Percentiles rank a stretch among this genome's conserved stretches.
These are phyloP conservation scores for Moniliella sp. DNA, from an alignment of 1,284 basidiomycete species.

Conservation along the genomic window DNA sequence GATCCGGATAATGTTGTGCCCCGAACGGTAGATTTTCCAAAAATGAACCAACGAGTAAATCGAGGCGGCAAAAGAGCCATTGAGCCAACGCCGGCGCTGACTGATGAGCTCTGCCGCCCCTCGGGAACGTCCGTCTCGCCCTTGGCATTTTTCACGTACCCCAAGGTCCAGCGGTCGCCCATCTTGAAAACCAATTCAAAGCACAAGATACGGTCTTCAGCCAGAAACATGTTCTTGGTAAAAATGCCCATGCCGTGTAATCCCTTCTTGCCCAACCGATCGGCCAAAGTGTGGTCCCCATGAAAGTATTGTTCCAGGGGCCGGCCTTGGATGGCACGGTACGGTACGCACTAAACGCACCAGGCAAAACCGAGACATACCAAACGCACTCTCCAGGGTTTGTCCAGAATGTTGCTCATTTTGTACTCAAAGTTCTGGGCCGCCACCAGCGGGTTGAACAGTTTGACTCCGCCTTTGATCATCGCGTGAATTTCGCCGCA, in stretches of 20 bases:
- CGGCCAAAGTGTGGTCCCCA: too few species aligned
- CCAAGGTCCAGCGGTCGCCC: constrained; percentile 34
- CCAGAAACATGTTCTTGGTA: constrained; percentile 80
- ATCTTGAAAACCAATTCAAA: constrained; percentile 76
- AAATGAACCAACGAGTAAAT: constrained; percentile 65
- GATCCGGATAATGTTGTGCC: constrained; percentile 65
- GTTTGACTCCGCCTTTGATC: constrained; percentile 53
- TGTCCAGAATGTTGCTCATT: constrained; percentile 75
- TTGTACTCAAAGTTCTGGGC: constrained; percentile 43
- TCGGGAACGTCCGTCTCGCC: constrained; percentile 74
- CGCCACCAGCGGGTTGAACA: constrained; percentile 64
- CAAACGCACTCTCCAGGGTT: constrained; percentile 81
- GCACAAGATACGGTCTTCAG: constrained; percentile 68
- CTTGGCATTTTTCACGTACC: constrained; percentile 79
- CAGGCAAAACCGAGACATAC: constrained; percentile 70
- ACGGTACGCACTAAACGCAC: constrained; percentile 82
- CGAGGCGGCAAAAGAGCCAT: constrained; percentile 64
- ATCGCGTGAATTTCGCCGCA: constrained; percentile 82
- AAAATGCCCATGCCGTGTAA: constrained; percentile 31
- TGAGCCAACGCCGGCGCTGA: constrained; percentile 50
- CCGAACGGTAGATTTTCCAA: constrained; percentile 70
- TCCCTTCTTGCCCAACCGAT: constrained; percentile 18
- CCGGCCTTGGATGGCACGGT: constrained; percentile 42
- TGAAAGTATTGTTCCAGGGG: constrained; percentile 71
- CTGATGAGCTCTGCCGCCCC: constrained; percentile 65